Conservation (phyloP, 495 filamentous ascomycete species). For the Cercophora scortea region DNA sequence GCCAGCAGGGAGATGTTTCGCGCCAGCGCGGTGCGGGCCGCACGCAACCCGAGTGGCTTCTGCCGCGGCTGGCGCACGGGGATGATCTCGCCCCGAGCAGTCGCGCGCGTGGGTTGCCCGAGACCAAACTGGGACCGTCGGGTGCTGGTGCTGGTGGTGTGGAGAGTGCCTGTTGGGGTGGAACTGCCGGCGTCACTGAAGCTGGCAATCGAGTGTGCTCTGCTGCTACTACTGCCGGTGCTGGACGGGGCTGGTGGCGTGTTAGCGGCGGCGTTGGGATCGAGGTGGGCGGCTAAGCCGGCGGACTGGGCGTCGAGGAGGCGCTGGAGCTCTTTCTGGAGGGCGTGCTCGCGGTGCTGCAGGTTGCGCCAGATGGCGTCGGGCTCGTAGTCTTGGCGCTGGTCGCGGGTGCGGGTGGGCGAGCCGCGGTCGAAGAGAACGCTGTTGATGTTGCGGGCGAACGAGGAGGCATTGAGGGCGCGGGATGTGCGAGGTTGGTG, state of each 20-base stretch:
- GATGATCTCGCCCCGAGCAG: constrained; percentile 33
- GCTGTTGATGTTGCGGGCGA: constrained; percentile 22
- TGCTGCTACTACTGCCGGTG: too few species aligned
- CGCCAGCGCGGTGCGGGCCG: constrained; percentile 64
- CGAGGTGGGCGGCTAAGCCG: constrained; percentile 44
- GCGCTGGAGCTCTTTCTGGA: constrained; percentile 70
- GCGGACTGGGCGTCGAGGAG: constrained; percentile 80
- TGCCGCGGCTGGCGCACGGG: constrained; percentile 57
- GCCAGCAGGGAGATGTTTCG: constrained; percentile 65
- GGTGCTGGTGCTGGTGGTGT: neutral
- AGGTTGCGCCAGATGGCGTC: constrained; percentile 29
- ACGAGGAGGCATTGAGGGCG: constrained; percentile 4
- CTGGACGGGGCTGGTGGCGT: too few species aligned
- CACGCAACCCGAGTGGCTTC: constrained; percentile 50
- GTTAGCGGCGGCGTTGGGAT: constrained; percentile 4
- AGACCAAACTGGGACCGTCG: constrained; percentile 18
- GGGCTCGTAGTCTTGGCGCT: constrained; percentile 15
- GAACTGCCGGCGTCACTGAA: constrained; percentile 27
- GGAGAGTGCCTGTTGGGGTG: constrained; percentile 23
- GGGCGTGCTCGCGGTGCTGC: constrained; percentile 44
- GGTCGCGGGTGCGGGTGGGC: constrained; percentile 2
- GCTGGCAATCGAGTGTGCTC: too few species aligned
- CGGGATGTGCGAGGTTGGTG: neutral
- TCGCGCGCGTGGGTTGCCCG: constrained; percentile 13
- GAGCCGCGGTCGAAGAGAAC: constrained; percentile 21